Evolutionary conservation across 1,139 yeast species (phyloP).

Genomic region (Pichia sp.): DNA sequence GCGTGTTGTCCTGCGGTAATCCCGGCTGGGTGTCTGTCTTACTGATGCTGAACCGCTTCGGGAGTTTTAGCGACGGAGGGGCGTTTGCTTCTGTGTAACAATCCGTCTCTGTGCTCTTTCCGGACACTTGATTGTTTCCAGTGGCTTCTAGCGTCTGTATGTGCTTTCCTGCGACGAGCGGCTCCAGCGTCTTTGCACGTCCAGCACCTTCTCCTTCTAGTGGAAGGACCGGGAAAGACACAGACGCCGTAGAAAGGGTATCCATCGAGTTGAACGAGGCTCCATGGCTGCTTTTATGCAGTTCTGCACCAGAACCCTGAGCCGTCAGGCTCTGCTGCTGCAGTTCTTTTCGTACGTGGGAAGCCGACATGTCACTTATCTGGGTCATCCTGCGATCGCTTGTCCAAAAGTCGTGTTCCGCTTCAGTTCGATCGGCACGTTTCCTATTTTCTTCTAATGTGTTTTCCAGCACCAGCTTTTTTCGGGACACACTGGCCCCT

Average conservation of each 20-base stretch:
- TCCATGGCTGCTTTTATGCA: background rate
- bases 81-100: background rate
- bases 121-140: background rate
- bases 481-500: no score
- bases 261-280: background rate
- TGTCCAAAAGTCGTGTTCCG: no score
- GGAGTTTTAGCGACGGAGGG: background rate
- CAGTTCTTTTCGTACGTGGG: background rate
- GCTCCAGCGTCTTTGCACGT: background rate
- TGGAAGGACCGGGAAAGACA: background rate
- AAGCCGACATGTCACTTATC: conserved; percentile 1
- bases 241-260: background rate
- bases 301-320: background rate
- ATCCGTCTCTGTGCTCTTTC: background rate
- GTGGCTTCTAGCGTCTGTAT: background rate
- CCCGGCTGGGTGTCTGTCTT: background rate
- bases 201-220: background rate
- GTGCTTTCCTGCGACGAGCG: background rate
- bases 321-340: background rate
- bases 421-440: no score
- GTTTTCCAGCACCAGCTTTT: no score
- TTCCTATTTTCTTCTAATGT: no score
- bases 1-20: background rate
- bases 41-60: background rate
- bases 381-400: background rate